These are phyloP conservation scores for Fusarium vanettenii DNA, from an alignment of 2,329 filamentous ascomycete genomes.

Conservation along the genomic window DNA sequence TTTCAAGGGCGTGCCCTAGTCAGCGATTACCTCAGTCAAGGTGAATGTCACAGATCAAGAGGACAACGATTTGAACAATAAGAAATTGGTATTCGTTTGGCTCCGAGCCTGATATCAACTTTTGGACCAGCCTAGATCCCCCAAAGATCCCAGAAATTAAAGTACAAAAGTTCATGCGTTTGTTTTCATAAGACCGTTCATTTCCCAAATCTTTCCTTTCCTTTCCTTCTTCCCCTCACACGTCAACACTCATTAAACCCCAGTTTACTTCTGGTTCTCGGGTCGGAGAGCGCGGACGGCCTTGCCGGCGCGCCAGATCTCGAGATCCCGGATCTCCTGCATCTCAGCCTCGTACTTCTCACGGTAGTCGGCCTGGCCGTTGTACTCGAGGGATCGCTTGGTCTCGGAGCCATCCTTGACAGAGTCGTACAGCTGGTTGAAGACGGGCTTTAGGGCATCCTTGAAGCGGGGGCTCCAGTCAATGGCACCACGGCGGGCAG, in stretches of 20 bases:
- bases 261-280: slow-evolving; percentile 82
- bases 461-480: slow-evolving; percentile 99
- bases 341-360: slow-evolving; percentile 98
- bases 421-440: slow-evolving; percentile 95
- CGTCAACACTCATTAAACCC: slow-evolving; percentile 29
- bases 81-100: slow-evolving; percentile 40
- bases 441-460: slow-evolving; percentile 97
- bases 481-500: slow-evolving; percentile 96
- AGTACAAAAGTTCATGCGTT: slow-evolving; percentile 43
- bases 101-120: slow-evolving; percentile 41
- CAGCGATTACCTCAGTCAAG: too few species aligned
- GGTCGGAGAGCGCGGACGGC: slow-evolving; percentile 89
- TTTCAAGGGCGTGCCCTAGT: slow-evolving; percentile 16
- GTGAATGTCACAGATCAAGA: not conserved
- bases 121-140: slow-evolving; percentile 43
- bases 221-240: slow-evolving; percentile 16
- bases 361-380: slow-evolving; percentile 94
- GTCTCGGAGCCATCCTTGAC: slow-evolving; percentile 95
- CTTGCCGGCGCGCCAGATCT: slow-evolving; percentile 99
- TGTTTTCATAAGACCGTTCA: slow-evolving; percentile 37
- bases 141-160: slow-evolving; percentile 40
- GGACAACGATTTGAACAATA: slow-evolving; percentile 8
- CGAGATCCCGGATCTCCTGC: slow-evolving; percentile 96
- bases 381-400: slow-evolving; percentile 96
- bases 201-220: slow-evolving; percentile 24